phyloP scores from a whole-genome alignment of 441 rosid genomes.

The Melastoma candidum region DNA sequence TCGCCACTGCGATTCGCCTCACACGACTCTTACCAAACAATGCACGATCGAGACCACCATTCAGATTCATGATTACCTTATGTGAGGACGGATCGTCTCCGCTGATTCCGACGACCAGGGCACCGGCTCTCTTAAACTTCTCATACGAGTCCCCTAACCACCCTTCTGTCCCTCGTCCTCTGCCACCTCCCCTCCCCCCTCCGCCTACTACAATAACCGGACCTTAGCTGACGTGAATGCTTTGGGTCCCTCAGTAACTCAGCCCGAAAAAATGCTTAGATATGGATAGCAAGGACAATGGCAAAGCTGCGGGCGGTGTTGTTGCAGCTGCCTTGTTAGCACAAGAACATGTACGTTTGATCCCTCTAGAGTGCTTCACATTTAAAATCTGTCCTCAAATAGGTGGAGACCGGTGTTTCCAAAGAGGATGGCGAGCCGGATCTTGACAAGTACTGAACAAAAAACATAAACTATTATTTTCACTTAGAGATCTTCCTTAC shows the following conservation, averaged over 20 bases:
- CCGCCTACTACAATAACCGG: too few relatives aligned
- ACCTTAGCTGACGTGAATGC: constrained; percentile 19
- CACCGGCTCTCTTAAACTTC: constrained; percentile 97
- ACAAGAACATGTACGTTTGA: constrained; percentile 52
- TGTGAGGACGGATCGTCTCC: constrained; percentile 82
- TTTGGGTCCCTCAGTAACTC: constrained; percentile 15
- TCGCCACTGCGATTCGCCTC: too few relatives aligned
- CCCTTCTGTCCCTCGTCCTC: too few relatives aligned
- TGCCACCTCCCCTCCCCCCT: too few relatives aligned
- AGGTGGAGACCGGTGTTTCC: constrained; percentile 23
- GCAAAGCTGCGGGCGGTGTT: constrained; percentile 67
- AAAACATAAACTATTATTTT: constrained; percentile 4
- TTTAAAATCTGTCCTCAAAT: too few relatives aligned
- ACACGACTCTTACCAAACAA: too few relatives aligned
- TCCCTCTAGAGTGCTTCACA: constrained; percentile 4
- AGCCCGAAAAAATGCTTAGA: constrained; percentile 26
- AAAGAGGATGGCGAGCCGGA: constrained; percentile 91
- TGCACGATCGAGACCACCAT: too few relatives aligned
- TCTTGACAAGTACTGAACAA: constrained; percentile 66
- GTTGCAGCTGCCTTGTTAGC: constrained; percentile 78
- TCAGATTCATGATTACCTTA: constrained; percentile 36
- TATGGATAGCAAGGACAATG: constrained; percentile 24
- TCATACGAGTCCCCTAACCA: constrained; percentile 66
- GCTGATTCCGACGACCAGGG: constrained; percentile 85
- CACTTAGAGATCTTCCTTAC: constrained; percentile 10